Evolutionary conservation across 2,329 filamentous ascomycete genomes (phyloP), one percentile per base, ranked within the genome.

Genomic region (Fusarium sp.): DNA sequence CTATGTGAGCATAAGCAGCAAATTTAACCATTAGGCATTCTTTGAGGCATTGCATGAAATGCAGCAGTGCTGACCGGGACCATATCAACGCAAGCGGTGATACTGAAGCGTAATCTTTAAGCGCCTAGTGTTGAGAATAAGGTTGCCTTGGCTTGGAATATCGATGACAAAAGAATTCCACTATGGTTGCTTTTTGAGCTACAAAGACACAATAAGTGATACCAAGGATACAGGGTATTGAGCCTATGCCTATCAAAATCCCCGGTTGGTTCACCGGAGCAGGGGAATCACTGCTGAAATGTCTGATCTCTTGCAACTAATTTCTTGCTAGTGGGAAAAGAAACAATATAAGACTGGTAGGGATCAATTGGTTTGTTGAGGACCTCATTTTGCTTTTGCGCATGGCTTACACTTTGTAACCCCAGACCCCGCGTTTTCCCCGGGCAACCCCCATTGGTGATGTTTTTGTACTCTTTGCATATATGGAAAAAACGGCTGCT

Each of bases 381-480:
- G 32, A 38, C 52, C 30, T 35, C 33, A 46, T 46, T 19, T 43
- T 46, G 25, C 37, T 23, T 42, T 35, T 30, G 49, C 38, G n/a
- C 53, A 54, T 58, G 63, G 71, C 44, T 57, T 33, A 35, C 40
- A 50, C 44, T 64, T 23, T 40, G 32, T 35, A 58, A 66, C 62
- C 62, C 69, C 66, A 56, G 60, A 75, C 74, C 72, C 74, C 72
- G 52, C 69, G 63, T 71, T 68, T 43, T 50, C 47, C 23, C 46
- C 54, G 21, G 37, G n/a, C 42, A 60, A 19, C 16, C 30, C 40
- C 19, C 37, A 30, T 59, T 47, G 6, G n/a, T 46, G 37, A 44
- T 54, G 44, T 16, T 37, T 53, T 35, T 47, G 44, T 43, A 23
- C 44, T 52, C 32, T 21, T 8, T 60, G 21, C 32, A 60, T 32